phyloP scores from a whole-genome alignment of 2,329 filamentous ascomycete genomes.

The Pyricularia grisea region DNA sequence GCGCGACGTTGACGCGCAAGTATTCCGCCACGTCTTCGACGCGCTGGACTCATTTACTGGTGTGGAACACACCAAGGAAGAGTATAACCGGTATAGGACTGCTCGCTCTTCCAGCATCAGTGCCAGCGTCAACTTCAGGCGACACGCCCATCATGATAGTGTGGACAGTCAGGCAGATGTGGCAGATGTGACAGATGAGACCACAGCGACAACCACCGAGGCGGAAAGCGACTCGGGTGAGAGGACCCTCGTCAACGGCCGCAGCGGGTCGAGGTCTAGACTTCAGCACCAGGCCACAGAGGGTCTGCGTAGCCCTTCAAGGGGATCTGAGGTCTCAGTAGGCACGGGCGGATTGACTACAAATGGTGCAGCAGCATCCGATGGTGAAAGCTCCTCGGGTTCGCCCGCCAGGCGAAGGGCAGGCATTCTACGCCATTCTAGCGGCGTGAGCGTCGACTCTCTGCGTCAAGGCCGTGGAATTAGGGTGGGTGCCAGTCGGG shows the following conservation, averaged over 20 bases:
- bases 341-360: no score
- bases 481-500: slow-evolving; percentile 11
- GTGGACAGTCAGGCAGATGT: neutral
- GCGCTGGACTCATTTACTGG: slow-evolving; percentile 66
- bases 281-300: slow-evolving; percentile 3
- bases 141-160: slow-evolving; percentile 10
- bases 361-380: neutral
- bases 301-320: neutral
- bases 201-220: neutral
- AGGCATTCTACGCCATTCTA: slow-evolving; percentile 16
- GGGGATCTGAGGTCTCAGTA: neutral
- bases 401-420: neutral
- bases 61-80: slow-evolving; percentile 47
- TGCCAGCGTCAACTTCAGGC: slow-evolving; percentile 20
- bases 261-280: neutral
- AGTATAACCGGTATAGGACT: slow-evolving; percentile 48
- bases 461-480: slow-evolving; percentile 14
- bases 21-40: slow-evolving; percentile 87
- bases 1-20: slow-evolving; percentile 68
- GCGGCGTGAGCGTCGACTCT: slow-evolving; percentile 21
- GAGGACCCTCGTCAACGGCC: neutral
- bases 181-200: neutral
- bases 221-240: neutral
- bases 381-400: neutral
- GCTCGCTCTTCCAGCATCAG: slow-evolving; percentile 41